A percentile compares a stretch with the other conserved stretches of the same genome.
These are phyloP conservation scores for Sambucus nigra DNA, from an alignment of 129 eudicot genomes.

Conservation along the genomic window DNA sequence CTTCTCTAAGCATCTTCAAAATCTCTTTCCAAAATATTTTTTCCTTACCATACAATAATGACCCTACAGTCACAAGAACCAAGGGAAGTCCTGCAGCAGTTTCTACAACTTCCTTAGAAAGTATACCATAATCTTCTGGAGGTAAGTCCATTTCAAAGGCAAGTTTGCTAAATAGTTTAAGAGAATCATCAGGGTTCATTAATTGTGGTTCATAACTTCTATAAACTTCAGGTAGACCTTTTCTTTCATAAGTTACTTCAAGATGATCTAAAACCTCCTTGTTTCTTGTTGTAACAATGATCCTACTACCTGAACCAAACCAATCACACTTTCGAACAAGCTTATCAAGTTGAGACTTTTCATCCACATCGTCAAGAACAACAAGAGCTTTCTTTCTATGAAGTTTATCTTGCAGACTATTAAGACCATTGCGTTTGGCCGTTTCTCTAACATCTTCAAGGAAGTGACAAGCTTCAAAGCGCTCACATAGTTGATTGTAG, in stretches of 20 bases:
- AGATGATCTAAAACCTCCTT: background rate
- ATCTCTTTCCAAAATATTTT: slow-evolving; percentile 3
- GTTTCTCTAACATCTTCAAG: background rate
- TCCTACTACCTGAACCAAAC: background rate
- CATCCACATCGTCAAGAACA: background rate
- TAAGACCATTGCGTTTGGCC: background rate
- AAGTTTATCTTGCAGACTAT: background rate
- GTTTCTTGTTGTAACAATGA: background rate
- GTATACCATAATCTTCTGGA: background rate
- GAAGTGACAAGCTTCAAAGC: background rate
- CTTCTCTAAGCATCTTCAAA: slow-evolving; percentile 2
- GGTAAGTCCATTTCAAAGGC: slow-evolving; percentile 10
- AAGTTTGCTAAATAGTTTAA: slow-evolving; percentile 11
- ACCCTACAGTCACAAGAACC: slow-evolving; percentile 13
- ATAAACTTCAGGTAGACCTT: background rate
- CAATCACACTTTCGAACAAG: background rate
- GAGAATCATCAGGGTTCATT: background rate
- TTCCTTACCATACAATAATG: slow-evolving; percentile 5
- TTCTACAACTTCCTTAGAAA: slow-evolving; percentile 3
- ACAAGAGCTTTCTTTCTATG: background rate
- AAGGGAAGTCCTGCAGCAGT: slow-evolving; percentile 11
- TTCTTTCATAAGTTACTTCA: background rate
- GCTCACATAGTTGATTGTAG: background rate
- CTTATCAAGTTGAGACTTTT: background rate
- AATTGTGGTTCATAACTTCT: background rate